Conservation (phyloP, 2,329 filamentous ascomycete genomes). For the Tolypocladium paradoxum region DNA sequence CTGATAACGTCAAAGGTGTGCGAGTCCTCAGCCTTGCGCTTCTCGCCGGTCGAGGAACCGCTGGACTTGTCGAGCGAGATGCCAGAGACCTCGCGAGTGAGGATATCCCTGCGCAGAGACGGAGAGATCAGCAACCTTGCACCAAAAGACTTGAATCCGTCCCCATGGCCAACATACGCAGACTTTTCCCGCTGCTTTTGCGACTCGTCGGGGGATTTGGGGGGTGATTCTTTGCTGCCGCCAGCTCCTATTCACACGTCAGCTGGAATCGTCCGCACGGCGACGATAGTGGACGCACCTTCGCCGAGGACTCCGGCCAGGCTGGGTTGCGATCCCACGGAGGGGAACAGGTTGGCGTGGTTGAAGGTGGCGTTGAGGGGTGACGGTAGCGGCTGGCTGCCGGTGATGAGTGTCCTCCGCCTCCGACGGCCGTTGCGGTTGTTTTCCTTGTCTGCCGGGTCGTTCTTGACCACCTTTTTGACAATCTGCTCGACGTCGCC, state of each 20-base stretch:
- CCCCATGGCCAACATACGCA: constrained; percentile 50
- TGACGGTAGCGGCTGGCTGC: constrained; percentile 90
- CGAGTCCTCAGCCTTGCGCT: constrained; percentile 49
- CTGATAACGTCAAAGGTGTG: constrained; percentile 67
- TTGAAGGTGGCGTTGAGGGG: constrained; percentile 89
- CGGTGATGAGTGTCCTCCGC: constrained; percentile 87
- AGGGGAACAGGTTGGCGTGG: constrained; percentile 59
- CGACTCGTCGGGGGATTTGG: constrained; percentile 46
- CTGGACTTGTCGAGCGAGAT: constrained; percentile 78
- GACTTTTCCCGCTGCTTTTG: constrained; percentile 87
- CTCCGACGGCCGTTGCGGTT: constrained; percentile 85
- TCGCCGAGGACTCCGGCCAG: constrained; percentile 78
- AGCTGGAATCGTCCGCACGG: constrained; percentile 5
- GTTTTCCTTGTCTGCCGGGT: constrained; percentile 66
- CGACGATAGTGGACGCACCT: constrained; percentile 36
- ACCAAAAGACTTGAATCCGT: background rate
- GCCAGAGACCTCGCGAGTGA: constrained; percentile 86
- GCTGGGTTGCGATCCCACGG: constrained; percentile 58
- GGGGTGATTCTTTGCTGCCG: constrained; percentile 32
- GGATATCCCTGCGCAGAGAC: constrained; percentile 53
- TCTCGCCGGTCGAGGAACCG: constrained; percentile 44
- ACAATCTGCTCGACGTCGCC: constrained; percentile 98
- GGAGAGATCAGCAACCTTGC: background rate
- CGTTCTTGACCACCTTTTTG: constrained; percentile 85
- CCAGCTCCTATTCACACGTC: constrained; percentile 17